Conservation (phyloP, 345 rosid genomes). For the Reutealis trisperma region DNA sequence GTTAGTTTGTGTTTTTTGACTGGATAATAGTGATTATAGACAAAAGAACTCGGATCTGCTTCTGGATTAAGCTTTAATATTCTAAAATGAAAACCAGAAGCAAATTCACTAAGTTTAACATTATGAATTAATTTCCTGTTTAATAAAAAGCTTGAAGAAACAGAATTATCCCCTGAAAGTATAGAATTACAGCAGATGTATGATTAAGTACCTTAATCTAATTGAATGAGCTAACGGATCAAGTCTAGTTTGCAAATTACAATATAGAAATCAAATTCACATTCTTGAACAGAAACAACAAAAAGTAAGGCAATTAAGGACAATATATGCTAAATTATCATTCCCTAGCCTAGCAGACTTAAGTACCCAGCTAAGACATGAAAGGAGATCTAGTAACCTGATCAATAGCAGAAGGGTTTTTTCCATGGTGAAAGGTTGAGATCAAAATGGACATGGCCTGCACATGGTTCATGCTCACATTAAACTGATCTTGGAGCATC, state of each 20-base stretch:
- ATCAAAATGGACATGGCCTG: constrained; percentile 97
- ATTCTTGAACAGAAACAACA: constrained; percentile 6
- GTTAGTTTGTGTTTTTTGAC: constrained; percentile 34
- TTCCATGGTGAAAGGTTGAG: constrained; percentile 92
- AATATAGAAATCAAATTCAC: constrained; percentile 6
- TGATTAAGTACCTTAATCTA: constrained; percentile 15
- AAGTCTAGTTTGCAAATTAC: constrained; percentile 9
- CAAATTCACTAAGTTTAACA: constrained; percentile 10
- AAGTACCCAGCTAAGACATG: neutral
- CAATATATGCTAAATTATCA: constrained; percentile 7
- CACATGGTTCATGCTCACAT: constrained; percentile 97
- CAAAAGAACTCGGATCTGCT: constrained; percentile 25
- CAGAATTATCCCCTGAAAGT: neutral
- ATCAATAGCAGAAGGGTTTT: constrained; percentile 87
- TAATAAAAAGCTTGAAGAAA: neutral
- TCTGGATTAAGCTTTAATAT: constrained; percentile 14
- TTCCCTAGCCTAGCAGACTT: neutral
- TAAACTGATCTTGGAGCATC: constrained; percentile 98
- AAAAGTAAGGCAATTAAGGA: constrained; percentile 16
- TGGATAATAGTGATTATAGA: constrained; percentile 10
- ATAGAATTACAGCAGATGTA: neutral
- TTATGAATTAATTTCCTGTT: constrained; percentile 4
- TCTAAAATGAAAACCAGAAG: neutral
- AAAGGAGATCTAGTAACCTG: constrained; percentile 57
- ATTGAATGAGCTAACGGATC: neutral